Percentiles rank a stretch among this genome's conserved stretches.
Evolutionary conservation across 352 stramenopile species (phyloP).

Genomic region (Pythium phragmitis): DNA sequence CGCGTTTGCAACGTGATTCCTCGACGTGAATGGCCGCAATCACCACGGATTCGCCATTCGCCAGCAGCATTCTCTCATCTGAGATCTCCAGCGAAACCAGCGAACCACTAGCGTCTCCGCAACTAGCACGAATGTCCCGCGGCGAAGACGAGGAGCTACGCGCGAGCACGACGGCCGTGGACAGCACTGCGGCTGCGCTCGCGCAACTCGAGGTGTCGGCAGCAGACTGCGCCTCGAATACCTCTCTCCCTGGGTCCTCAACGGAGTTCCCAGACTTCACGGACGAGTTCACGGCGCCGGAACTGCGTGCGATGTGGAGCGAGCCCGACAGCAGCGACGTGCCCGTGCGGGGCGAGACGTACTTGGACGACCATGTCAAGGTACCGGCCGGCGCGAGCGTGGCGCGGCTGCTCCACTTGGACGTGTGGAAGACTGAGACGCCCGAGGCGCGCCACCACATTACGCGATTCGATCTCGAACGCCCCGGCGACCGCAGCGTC

Average conservation of each 20-base stretch:
- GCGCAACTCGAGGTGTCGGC: conserved; percentile 20
- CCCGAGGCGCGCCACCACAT: conserved; percentile 53
- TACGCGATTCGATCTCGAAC: conserved; percentile 43
- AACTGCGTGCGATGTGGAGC: conserved; percentile 58
- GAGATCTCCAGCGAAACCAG: background rate
- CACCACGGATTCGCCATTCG: background rate
- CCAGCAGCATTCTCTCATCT: background rate
- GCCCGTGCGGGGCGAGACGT: conserved; percentile 52
- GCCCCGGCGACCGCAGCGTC: conserved; percentile 44
- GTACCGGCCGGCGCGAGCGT: conserved; percentile 17
- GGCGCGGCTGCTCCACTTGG: conserved; percentile 62
- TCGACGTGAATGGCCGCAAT: background rate
- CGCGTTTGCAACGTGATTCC: background rate
- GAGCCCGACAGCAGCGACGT: conserved; percentile 52
- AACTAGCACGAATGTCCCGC: conserved; percentile 16
- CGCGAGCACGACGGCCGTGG: conserved; percentile 16
- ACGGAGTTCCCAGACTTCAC: conserved; percentile 23
- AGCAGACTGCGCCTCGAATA: conserved; percentile 9
- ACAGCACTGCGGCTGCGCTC: conserved; percentile 18
- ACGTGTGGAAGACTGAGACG: conserved; percentile 53
- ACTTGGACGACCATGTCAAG: conserved; percentile 62
- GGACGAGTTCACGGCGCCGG: conserved; percentile 32
- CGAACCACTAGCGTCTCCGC: background rate
- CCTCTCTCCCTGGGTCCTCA: no score
- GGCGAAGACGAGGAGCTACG: conserved; percentile 24